Conservation (phyloP, 2,329 filamentous ascomycete genomes). For the Ophiosphaerella korrae region DNA sequence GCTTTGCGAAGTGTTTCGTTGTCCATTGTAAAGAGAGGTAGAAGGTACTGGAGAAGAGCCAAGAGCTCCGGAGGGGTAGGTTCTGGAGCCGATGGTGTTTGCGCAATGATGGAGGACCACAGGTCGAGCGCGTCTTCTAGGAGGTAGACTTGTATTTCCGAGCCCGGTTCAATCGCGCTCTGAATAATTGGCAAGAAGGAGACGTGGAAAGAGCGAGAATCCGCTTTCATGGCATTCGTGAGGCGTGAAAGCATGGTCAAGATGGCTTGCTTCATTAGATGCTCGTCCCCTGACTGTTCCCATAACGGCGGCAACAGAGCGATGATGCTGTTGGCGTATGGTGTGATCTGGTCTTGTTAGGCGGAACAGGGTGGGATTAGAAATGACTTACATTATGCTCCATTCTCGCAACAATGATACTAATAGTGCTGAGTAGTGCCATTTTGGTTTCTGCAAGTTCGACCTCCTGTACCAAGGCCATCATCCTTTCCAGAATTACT, state of each 20-base stretch:
- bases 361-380: no score
- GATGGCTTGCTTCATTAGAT: slow-evolving; percentile 92
- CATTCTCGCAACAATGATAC: slow-evolving; percentile 78
- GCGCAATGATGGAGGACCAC: slow-evolving; percentile 78
- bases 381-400: slow-evolving; percentile 66
- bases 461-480: slow-evolving; percentile 78
- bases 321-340: slow-evolving; percentile 80
- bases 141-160: slow-evolving; percentile 69
- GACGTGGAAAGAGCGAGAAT: slow-evolving; percentile 77
- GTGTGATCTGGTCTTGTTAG: slow-evolving; percentile 55
- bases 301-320: slow-evolving; percentile 79
- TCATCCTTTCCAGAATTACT: slow-evolving; percentile 72
- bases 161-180: slow-evolving; percentile 77
- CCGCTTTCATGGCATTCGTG: slow-evolving; percentile 80
- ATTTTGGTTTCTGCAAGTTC: slow-evolving; percentile 88
- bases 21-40: slow-evolving; percentile 55
- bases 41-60: slow-evolving; percentile 50
- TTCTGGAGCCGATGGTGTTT: slow-evolving; percentile 54
- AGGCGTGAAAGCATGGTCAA: slow-evolving; percentile 83
- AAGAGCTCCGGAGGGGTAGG: slow-evolving; percentile 51
- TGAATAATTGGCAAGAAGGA: slow-evolving; percentile 82
- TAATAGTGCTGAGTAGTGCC: slow-evolving; percentile 84
- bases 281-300: slow-evolving; percentile 83
- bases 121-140: slow-evolving; percentile 91
- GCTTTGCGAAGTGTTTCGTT: slow-evolving; percentile 55